Evolutionary conservation across 257 asterid genomes (phyloP).

Genomic region (Nicotiana tomentosiformis): DNA sequence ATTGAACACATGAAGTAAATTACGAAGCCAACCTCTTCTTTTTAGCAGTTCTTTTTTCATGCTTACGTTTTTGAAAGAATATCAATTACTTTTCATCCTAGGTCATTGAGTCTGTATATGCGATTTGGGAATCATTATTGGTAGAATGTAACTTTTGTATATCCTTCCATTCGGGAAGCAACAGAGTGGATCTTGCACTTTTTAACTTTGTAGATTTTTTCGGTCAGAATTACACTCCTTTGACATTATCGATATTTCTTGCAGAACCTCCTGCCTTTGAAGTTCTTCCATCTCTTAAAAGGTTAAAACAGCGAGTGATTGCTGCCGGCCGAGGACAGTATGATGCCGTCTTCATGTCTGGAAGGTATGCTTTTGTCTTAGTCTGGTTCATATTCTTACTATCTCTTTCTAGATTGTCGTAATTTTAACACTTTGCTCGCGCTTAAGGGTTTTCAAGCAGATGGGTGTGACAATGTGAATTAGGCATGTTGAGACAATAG

Average conservation of each 20-base stretch:
- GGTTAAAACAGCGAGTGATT: slow-evolving; percentile 68
- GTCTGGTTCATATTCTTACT: background rate
- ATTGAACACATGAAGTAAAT: background rate
- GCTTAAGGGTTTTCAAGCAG: background rate
- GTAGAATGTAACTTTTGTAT: background rate
- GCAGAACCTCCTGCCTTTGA: slow-evolving; percentile 92
- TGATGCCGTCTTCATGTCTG: slow-evolving; percentile 93
- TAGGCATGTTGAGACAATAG: background rate
- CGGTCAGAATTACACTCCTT: background rate
- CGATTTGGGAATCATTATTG: background rate
- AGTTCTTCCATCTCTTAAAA: slow-evolving; percentile 80
- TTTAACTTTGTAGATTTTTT: background rate
- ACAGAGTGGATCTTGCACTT: background rate
- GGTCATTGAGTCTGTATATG: background rate
- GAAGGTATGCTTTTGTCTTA: slow-evolving; percentile 45
- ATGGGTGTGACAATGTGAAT: background rate
- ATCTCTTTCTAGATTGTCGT: background rate
- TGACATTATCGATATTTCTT: slow-evolving; percentile 10
- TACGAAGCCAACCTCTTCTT: background rate
- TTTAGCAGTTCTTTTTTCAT: background rate
- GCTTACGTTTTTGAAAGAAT: background rate
- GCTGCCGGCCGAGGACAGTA: slow-evolving; percentile 89
- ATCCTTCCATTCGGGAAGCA: background rate
- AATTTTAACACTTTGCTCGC: background rate
- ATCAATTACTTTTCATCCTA: background rate